Evolutionary conservation across 2,329 filamentous ascomycete species (phyloP).

Genomic region (Epicoccum nigrum): DNA sequence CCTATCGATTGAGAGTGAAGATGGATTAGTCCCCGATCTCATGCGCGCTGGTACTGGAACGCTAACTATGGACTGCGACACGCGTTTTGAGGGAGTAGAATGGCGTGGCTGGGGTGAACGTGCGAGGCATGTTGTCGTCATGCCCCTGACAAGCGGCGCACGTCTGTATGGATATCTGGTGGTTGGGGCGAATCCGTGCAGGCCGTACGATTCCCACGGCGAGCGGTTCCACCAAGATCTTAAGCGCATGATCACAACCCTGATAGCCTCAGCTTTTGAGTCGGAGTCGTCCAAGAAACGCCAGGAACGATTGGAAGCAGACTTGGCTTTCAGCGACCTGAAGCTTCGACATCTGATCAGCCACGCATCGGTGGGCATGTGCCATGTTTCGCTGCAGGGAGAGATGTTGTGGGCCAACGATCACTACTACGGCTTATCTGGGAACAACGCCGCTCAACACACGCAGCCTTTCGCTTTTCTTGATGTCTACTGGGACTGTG

Average conservation of each 20-base stretch:
- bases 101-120: conserved; percentile 40
- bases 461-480: conserved; percentile 25
- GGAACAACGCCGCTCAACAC: conserved; percentile 26
- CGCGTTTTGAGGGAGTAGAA: conserved; percentile 35
- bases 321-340: conserved; percentile 42
- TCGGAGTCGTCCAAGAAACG: conserved; percentile 29
- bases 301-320: conserved; percentile 41
- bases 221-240: conserved; percentile 44
- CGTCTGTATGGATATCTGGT: conserved; percentile 40
- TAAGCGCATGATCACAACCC: conserved; percentile 38
- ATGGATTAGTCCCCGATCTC: conserved; percentile 39
- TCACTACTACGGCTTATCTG: conserved; percentile 41
- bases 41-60: conserved; percentile 30
- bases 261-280: conserved; percentile 33
- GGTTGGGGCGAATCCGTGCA: conserved; percentile 45
- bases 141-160: conserved; percentile 32
- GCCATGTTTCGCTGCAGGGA: conserved; percentile 38
- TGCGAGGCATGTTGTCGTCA: conserved; percentile 33
- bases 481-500: conserved; percentile 38
- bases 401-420: conserved; percentile 45
- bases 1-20: conserved; percentile 27
- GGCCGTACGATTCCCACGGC: conserved; percentile 40
- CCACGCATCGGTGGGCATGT: conserved; percentile 46
- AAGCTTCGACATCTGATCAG: conserved; percentile 45
- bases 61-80: conserved; percentile 34